Conservation (phyloP, 768 basidiomycete species). For the Naematelia aurantialba region DNA sequence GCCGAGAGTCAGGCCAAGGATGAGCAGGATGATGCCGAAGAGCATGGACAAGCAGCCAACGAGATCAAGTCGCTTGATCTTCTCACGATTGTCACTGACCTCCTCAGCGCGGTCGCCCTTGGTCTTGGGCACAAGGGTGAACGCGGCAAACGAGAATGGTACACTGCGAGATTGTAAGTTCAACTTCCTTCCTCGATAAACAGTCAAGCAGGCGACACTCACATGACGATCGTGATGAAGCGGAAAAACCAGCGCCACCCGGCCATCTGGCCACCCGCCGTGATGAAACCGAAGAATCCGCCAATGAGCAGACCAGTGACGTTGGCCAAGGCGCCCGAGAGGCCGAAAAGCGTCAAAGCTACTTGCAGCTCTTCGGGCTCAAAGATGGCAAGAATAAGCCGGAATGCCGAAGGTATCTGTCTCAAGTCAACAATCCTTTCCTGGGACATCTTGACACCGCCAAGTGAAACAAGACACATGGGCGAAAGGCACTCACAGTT, state of each 20-base stretch:
- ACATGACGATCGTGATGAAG: slow-evolving; percentile 12
- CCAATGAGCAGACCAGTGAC: slow-evolving; percentile 27
- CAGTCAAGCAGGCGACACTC: background rate
- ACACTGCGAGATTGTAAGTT: slow-evolving; percentile 6
- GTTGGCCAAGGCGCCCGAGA: slow-evolving; percentile 25
- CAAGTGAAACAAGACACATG: too few species aligned
- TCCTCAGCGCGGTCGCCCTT: slow-evolving; percentile 9
- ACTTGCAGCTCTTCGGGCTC: slow-evolving; percentile 24
- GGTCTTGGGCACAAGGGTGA: slow-evolving; percentile 24
- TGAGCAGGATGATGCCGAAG: slow-evolving; percentile 40
- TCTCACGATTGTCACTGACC: slow-evolving; percentile 8
- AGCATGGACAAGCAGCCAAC: slow-evolving; percentile 39
- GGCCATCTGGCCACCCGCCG: slow-evolving; percentile 20
- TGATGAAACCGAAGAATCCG: slow-evolving; percentile 26
- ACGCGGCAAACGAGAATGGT: slow-evolving; percentile 17
- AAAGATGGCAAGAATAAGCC: slow-evolving; percentile 29
- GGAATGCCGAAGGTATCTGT: slow-evolving; percentile 14
- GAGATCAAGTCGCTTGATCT: slow-evolving; percentile 39
- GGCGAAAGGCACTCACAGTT: background rate
- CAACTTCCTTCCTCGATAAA: background rate
- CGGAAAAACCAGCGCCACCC: slow-evolving; percentile 42
- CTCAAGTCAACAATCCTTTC: too few species aligned
- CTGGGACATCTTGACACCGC: too few species aligned
- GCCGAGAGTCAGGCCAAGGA: slow-evolving; percentile 46
- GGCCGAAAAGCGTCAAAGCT: slow-evolving; percentile 28